phyloP scores from a whole-genome alignment of 2,329 filamentous ascomycete genomes.

The Talaromyces verruculosus region DNA sequence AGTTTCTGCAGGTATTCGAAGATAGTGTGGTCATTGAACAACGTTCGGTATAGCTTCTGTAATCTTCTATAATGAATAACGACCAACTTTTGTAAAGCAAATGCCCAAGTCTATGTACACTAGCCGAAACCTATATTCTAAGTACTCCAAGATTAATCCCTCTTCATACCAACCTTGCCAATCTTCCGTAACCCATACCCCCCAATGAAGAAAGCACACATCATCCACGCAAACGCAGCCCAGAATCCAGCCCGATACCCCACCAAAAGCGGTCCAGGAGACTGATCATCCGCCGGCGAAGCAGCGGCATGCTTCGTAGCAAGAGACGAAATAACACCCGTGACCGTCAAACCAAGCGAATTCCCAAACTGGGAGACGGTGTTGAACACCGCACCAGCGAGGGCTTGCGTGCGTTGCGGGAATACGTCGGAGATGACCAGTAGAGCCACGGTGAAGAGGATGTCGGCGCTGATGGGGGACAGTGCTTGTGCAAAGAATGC shows the following conservation, averaged over 20 bases:
- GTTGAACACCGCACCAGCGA: conserved; percentile 64
- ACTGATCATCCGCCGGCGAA: conserved; percentile 26
- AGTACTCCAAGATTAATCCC: conserved; percentile 4
- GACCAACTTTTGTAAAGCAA: background rate
- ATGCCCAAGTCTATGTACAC: background rate
- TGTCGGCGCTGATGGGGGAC: conserved; percentile 47
- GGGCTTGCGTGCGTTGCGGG: conserved; percentile 56
- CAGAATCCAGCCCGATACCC: conserved; percentile 57
- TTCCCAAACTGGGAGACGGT: conserved; percentile 58
- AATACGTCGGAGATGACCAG: conserved; percentile 58
- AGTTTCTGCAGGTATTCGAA: background rate
- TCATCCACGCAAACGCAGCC: conserved; percentile 51
- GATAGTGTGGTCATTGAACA: background rate
- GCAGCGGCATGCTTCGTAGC: conserved; percentile 35
- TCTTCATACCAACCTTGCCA: conserved; percentile 53
- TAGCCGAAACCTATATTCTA: background rate
- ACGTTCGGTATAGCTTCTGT: background rate
- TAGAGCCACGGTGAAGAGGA: conserved; percentile 58
- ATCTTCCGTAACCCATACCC: conserved; percentile 48
- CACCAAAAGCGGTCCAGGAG: conserved; percentile 44
- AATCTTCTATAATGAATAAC: background rate
- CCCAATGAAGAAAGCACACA: conserved; percentile 42
- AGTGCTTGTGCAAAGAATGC: conserved; percentile 48
- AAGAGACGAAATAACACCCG: conserved; percentile 46
- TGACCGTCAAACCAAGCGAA: conserved; percentile 53